Evolutionary conservation across 805 yeast genomes (phyloP), one percentile per base, ranked within the genome.

Genomic region (Pichia sporocuriosa): DNA sequence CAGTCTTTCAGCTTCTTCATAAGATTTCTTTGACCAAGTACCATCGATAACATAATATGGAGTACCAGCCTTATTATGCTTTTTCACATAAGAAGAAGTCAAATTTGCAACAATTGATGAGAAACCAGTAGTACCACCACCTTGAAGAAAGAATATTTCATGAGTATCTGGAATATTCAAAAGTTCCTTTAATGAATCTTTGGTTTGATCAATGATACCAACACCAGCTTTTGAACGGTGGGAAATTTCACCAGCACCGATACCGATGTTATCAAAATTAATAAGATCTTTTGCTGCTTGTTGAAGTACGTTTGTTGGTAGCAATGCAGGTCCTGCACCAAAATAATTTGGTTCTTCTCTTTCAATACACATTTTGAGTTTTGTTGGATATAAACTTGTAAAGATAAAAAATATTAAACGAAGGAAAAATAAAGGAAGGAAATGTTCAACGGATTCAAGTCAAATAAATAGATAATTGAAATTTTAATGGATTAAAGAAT

Each of bases 261-360:
- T 70, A 22, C 89, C 94, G 26, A 70, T 66, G 32, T 68, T 70
- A 41, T 83, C 68, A 63, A 76, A 93, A 55, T 79, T 76, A 47
- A 93, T 59, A 49, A 93, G 69, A 59, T 93, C 97, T 25, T 62
- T 59, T 2, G 97, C 95, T 5, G 97, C 96, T 65, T 85, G 81
- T 64, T 86, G 81, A 41, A 93, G 72, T 2, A 90, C 97, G 4
- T 64, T 57, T 3, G 90, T 79, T 26, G 97, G 97, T 33, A 93
- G 70, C 39, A 81, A 73, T 1, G 98, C 98, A 37, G 99, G 99
- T 12, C 99, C 99, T n/a, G 99, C 97, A 43, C 97, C 98, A 56
- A 87, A 93, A 61, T 93, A 85, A 56, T 76, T 68, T 42, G 88
- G 87, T 56, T 79, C 80, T 60, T 72, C 79, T 68, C 90, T 77